Base-by-base conservation (phyloP, 2,329 filamentous ascomycete species). In the Thelonectria rubi region DNA sequence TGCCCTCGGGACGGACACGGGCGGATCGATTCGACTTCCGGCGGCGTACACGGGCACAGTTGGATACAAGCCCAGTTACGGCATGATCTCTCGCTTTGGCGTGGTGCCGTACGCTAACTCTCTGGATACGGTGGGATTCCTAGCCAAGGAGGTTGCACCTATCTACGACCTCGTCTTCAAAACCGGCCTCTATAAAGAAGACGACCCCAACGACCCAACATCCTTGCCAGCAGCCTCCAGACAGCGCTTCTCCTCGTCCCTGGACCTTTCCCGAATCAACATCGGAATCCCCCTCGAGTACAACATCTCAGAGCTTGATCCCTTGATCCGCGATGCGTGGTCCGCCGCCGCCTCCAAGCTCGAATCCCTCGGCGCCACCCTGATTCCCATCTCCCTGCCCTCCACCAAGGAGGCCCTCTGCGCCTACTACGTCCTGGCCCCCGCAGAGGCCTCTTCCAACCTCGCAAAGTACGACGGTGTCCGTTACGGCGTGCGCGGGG, bases 381-480 rank as follows among this genome's bases (percentile, higher is more conserved):
- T 98, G 12, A 86, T 92, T 11, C 86, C 91, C 1, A 86, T 98
- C 15, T 92, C 90, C 2, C 83, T 99, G 5, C 94, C 94, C 0
- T 87, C 89, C 1, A 99, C 94, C 1, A 90, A 88, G 64, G 89
- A 92, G 68, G 94, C 95, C 0, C 86, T 99, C 1, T 92, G 93
- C 18, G 91, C 95, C 34, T 99, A 99, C 80, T 99, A 99, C 76
- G 86, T 99, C 58, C 88, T 99, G 58, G 96, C 95, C 1, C 93
- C 95, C 0, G 94, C 95, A 15, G 95, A 99, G 78, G 95, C 95
- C 3, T 93, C 93, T 1, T 98, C 94, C 15, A 99, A 99, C 72
- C 86, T 99, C 2, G 92, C 95, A 59, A 97, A 97, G 75, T 99
- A 97, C 76, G 96, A 99, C 71, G 95, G 95, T 18, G 88, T 98